Evolutionary conservation across 192 early-diverging fungal genomes (phyloP).

Genomic region (Lobulomyces angularis): DNA sequence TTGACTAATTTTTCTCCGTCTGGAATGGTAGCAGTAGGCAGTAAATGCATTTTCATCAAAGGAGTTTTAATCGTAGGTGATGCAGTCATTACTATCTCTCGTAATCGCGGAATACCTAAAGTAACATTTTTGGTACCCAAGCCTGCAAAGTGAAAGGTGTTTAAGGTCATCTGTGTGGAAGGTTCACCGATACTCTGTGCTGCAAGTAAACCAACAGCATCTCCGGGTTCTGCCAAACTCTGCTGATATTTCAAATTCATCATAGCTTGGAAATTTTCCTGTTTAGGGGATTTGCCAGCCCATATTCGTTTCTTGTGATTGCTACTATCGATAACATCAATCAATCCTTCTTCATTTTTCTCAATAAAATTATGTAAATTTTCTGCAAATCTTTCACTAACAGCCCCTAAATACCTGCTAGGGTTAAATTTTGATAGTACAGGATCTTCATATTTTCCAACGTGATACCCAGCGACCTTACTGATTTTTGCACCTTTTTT

Average conservation of each 20-base stretch:
- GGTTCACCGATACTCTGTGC: conserved; percentile 98
- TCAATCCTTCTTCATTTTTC: conserved; percentile 60
- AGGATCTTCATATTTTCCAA: conserved; percentile 38
- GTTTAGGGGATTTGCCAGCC: conserved; percentile 14
- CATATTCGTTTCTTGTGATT: conserved; percentile 7
- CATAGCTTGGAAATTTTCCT: conserved; percentile 72
- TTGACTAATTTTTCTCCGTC: conserved; percentile 62
- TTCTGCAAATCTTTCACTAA: conserved; percentile 74
- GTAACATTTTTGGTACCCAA: conserved; percentile 98
- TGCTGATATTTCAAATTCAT: conserved; percentile 91
- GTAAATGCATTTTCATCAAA: conserved; percentile 78
- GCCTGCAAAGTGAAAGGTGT: conserved; percentile 98
- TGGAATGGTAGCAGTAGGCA: conserved; percentile 33
- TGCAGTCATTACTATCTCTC: conserved; percentile 99
- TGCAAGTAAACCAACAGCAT: conserved; percentile 92
- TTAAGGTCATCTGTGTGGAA: conserved; percentile 99
- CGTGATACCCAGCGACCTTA: conserved; percentile 5
- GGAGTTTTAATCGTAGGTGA: conserved; percentile 72
- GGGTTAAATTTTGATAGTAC: conserved; percentile 72
- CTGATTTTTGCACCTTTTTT: conserved; percentile 68
- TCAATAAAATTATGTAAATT: conserved; percentile 57
- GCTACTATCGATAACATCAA: conserved; percentile 13
- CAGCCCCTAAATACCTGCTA: conserved; percentile 69
- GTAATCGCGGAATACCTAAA: conserved; percentile 96
- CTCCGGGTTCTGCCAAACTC: conserved; percentile 90